Evolutionary conservation across 2,329 filamentous ascomycete genomes (phyloP).

Genomic region (Iodosphaeria phyllophila): DNA sequence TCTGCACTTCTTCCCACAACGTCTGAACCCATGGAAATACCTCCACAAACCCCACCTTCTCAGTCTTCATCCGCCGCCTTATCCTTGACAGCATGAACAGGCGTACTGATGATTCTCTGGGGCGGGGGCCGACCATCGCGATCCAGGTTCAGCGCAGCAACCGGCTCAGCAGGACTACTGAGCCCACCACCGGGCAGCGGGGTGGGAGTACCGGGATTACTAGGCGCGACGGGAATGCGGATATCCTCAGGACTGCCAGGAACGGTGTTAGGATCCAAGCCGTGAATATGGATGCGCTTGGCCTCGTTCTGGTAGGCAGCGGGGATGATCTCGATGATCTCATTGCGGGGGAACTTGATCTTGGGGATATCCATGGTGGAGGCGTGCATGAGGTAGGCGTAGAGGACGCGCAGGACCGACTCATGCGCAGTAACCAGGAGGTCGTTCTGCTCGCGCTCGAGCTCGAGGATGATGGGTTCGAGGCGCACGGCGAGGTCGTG

Average conservation of each 20-base stretch:
- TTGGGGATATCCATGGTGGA: constrained; percentile 87
- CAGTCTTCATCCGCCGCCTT: constrained; percentile 15
- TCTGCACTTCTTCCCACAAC: no score
- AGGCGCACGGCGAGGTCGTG: constrained; percentile 95
- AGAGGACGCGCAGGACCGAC: constrained; percentile 88
- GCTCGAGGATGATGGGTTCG: constrained; percentile 91
- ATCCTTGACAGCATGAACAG: constrained; percentile 13
- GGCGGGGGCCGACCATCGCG: constrained; percentile 7
- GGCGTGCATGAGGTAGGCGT: constrained; percentile 97
- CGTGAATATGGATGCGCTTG: constrained; percentile 72
- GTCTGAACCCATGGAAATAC: no score
- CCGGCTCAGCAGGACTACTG: constrained; percentile 23
- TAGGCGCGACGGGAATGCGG: constrained; percentile 54
- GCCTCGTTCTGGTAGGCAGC: constrained; percentile 95
- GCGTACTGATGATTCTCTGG: constrained; percentile 12
- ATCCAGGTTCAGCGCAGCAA: constrained; percentile 7
- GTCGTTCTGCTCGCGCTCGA: constrained; percentile 93
- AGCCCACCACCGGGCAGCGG: constrained; percentile 27
- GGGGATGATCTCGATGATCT: constrained; percentile 97
- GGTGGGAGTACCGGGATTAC: constrained; percentile 15
- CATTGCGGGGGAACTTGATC: constrained; percentile 82
- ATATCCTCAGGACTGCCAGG: constrained; percentile 68
- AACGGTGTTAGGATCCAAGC: constrained; percentile 44
- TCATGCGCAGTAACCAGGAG: constrained; percentile 97
- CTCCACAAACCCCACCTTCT: no score